Conservation (phyloP, 176 grass and related monocot genomes). For the Microstegium vimineum region DNA sequence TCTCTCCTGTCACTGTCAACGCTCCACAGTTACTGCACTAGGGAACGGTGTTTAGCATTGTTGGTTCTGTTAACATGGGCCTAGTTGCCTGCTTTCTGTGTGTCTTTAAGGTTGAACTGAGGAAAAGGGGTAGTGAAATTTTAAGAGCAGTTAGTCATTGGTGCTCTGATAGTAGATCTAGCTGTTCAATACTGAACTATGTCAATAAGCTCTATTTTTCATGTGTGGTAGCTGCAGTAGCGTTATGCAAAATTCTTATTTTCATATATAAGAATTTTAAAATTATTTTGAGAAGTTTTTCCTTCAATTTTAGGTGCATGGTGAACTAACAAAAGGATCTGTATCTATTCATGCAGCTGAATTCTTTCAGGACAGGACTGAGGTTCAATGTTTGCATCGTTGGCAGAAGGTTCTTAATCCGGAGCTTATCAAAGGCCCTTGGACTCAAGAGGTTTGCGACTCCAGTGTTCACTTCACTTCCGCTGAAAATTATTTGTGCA, state of each 20-base stretch:
- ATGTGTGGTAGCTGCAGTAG: not conserved
- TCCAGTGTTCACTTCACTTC: conserved; percentile 12
- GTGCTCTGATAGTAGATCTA: not conserved
- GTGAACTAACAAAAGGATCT: conserved; percentile 15
- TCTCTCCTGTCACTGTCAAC: not conserved
- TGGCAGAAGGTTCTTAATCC: conserved; percentile 99
- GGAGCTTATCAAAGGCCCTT: conserved; percentile 97
- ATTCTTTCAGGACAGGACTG: conserved; percentile 83
- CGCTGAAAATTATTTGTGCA: not conserved
- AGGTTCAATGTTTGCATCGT: conserved; percentile 96
- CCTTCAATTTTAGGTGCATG: not conserved
- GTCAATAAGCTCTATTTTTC: not conserved
- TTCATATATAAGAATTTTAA: not conserved
- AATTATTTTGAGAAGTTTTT: not conserved
- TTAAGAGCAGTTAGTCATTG: conserved; percentile 7
- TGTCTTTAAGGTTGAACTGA: not conserved
- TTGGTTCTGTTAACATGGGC: not conserved
- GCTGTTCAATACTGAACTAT: conserved; percentile 13
- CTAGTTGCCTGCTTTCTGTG: not conserved
- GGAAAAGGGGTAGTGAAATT: not conserved
- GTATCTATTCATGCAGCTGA: conserved; percentile 58
- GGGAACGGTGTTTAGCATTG: not conserved
- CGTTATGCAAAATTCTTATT: not conserved
- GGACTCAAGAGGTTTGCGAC: conserved; percentile 80
- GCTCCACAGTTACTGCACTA: not conserved